A percentile compares a stretch with the other conserved stretches of the same genome.
Conservation (phyloP, 2,329 filamentous ascomycete genomes). For the Aureobasidium sp. region DNA sequence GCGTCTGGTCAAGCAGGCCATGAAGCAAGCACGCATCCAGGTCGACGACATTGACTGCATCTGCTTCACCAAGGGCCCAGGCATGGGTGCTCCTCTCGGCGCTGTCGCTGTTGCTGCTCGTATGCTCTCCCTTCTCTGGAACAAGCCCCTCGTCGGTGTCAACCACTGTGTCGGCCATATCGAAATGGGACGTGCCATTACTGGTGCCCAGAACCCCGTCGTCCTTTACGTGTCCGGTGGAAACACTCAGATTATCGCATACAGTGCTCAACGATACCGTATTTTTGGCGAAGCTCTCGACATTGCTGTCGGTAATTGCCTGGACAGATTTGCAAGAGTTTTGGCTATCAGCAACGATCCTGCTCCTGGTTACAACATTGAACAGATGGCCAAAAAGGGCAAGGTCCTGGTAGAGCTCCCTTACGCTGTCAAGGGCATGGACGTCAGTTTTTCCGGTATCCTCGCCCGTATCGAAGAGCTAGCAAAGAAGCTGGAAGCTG, state of each 20-base stretch:
- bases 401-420: constrained; percentile 74
- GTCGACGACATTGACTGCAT: constrained; percentile 73
- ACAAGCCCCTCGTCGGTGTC: constrained; percentile 80
- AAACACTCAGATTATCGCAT: constrained; percentile 97
- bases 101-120: constrained; percentile 79
- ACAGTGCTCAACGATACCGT: constrained; percentile 86
- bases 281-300: constrained; percentile 98
- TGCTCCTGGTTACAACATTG: constrained; percentile 95
- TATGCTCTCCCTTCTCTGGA: constrained; percentile 75
- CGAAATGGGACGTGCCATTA: constrained; percentile 94
- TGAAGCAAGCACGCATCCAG: constrained; percentile 57
- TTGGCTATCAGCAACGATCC: constrained; percentile 90
- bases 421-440: constrained; percentile 98
- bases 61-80: constrained; percentile 91
- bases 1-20: constrained; percentile 67
- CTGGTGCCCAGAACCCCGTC: constrained; percentile 81
- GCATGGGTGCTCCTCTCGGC: constrained; percentile 90
- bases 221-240: constrained; percentile 93
- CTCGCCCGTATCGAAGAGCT: constrained; percentile 74
- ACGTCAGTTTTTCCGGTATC: constrained; percentile 92
- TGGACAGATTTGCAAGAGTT: constrained; percentile 90
- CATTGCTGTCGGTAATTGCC: constrained; percentile 94
- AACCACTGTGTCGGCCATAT: constrained; percentile 99
- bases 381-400: constrained; percentile 75
- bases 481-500: constrained; percentile 55